Evolutionary conservation across 2,329 filamentous ascomycete species (phyloP).

Genomic region (Alternaria alternata): DNA sequence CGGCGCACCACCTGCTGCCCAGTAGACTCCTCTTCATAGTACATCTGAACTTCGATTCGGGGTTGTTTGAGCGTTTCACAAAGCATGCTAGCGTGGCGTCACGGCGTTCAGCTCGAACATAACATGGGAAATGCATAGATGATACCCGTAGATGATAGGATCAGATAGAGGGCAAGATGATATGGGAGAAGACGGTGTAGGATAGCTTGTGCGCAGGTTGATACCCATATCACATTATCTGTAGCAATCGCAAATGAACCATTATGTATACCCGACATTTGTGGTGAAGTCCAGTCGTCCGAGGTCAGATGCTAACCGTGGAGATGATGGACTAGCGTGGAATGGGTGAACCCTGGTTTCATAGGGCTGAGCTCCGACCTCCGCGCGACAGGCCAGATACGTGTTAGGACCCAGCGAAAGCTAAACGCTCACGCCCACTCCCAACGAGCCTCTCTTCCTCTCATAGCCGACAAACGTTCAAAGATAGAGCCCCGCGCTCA

Average conservation of each 20-base stretch:
- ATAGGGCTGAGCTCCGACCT: constrained; percentile 37
- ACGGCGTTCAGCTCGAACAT: constrained; percentile 1
- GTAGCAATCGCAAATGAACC: background rate
- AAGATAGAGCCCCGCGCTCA: constrained; percentile 2
- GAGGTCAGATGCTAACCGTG: background rate
- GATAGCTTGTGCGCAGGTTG: background rate
- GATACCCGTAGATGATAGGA: background rate
- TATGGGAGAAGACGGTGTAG: background rate
- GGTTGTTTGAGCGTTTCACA: background rate
- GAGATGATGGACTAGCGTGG: constrained; percentile 3
- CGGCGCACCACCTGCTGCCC: constrained; percentile 29
- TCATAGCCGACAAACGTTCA: constrained; percentile 1
- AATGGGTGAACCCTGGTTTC: constrained; percentile 14
- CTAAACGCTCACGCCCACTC: constrained; percentile 21
- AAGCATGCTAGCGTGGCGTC: constrained; percentile 1
- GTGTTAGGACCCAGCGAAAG: constrained; percentile 42
- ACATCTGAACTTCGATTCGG: background rate
- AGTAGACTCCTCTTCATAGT: constrained; percentile 15
- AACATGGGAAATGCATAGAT: background rate
- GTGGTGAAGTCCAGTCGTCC: background rate
- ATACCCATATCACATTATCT: background rate
- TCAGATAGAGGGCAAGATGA: background rate
- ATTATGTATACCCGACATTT: background rate
- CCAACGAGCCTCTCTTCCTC: constrained; percentile 5
- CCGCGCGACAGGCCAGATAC: constrained; percentile 41